Evolutionary conservation across 73 alveolate genomes (phyloP), one percentile per base, ranked within the genome.

Genomic region (Paramecium tetraurelia): DNA sequence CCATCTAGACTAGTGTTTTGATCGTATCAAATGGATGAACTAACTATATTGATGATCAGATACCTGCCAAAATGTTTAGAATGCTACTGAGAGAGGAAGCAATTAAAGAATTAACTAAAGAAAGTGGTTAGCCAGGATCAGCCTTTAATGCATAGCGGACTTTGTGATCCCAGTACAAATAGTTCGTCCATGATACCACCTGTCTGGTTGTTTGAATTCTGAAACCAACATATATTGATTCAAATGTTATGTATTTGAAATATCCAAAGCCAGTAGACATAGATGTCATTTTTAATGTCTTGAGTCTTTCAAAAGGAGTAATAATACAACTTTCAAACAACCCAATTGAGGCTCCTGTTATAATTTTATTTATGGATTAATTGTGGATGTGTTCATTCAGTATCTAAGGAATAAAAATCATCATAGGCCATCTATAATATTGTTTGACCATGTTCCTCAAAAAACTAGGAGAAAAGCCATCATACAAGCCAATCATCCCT

Each of bases 1-100:
- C 90, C 90, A 80, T 80, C 46, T 80, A 48, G 4, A 44, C 43
- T n/a, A 80, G 16, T 41, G 90, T 80, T 80, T 80, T 80, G 14
- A 80, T 46, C 10, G 90, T 80, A 80, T 80, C 90, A 27, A 80
- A 80, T 18, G 90, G 90, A 80, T 80, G 90, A 20, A 80, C 90
- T 72, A 72, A 36, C 2, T 7, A 29, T 36, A 11, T 35, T 36
- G 14, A 33, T 2, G 6, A 22, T 29, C 1, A 36, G 6, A 36
- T 72, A 72, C 86, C 86, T 16, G 59, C 86, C 9, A 40, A n/a
- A 38, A 72, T 72, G 20, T 72, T 72, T 20, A 72, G 36, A 38
- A 72, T 36, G 35, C 59, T 72, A 72, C 59, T 72, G 10, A 72
- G 46, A 35, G 59, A 33, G 27, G 86, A 33, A 33, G 86, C 86